These are phyloP conservation scores for Ceratocystis diversiconidia DNA, from an alignment of 2,329 filamentous ascomycete genomes.

Conservation along the genomic window DNA sequence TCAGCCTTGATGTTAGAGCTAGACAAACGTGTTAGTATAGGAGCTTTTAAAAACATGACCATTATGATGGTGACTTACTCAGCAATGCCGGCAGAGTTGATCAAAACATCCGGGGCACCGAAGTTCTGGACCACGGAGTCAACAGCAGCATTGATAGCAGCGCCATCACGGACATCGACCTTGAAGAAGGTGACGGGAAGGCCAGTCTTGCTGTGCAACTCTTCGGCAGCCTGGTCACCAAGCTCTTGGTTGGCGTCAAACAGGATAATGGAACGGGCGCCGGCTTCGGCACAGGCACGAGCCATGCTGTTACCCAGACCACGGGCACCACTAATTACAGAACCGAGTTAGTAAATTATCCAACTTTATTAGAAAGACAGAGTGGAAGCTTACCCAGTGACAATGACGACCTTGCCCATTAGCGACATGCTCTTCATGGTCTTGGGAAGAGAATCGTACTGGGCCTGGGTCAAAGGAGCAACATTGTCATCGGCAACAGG, in stretches of 20 bases:
- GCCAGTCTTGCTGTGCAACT: conserved; percentile 58
- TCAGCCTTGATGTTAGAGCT: conserved; percentile 68
- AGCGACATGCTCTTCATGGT: conserved; percentile 57
- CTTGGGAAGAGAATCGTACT: conserved; percentile 43
- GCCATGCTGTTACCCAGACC: conserved; percentile 71
- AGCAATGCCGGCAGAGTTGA: conserved; percentile 68
- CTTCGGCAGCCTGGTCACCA: conserved; percentile 53
- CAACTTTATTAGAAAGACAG: not conserved
- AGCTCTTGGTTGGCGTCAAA: conserved; percentile 65
- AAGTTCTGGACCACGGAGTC: conserved; percentile 50
- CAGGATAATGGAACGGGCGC: conserved; percentile 58
- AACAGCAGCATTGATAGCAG: conserved; percentile 55
- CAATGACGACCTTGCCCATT: conserved; percentile 54
- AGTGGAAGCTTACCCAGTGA: conserved; percentile 46
- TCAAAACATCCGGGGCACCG: conserved; percentile 57
- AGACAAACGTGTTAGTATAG: conserved; percentile 15
- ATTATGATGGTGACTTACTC: conserved; percentile 29
- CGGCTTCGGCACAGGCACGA: conserved; percentile 60
- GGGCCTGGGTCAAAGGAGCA: conserved; percentile 37
- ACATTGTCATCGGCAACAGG: conserved; percentile 34
- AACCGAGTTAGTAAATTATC: not conserved
- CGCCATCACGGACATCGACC: conserved; percentile 61
- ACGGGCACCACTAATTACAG: conserved; percentile 46
- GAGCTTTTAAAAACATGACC: conserved; percentile 22
- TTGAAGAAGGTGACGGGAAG: conserved; percentile 64